Conservation (phyloP, 2,329 filamentous ascomycete genomes). For the Aspergillus sp. region DNA sequence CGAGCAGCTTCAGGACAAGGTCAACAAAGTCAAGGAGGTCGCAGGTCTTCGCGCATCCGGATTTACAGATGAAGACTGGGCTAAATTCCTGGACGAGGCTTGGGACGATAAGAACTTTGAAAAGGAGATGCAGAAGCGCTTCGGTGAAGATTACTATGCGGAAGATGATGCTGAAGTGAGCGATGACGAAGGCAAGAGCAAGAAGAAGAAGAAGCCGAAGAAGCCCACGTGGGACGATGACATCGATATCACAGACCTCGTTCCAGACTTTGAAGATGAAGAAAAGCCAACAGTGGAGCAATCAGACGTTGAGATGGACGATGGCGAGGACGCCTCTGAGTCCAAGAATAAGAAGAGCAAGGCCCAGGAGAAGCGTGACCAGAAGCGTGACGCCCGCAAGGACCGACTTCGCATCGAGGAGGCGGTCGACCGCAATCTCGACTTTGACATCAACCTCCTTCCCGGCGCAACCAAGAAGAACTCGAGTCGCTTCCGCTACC, state of each 20-base stretch:
- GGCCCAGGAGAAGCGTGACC: constrained; percentile 49
- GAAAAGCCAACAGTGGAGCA: constrained; percentile 51
- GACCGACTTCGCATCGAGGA: constrained; percentile 81
- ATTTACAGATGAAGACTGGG: constrained; percentile 74
- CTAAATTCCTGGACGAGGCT: constrained; percentile 75
- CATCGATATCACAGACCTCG: constrained; percentile 89
- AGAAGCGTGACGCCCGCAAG: constrained; percentile 69
- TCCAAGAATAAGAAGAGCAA: constrained; percentile 43
- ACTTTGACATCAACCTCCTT: constrained; percentile 63
- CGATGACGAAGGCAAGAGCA: constrained; percentile 37
- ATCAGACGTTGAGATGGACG: constrained; percentile 50
- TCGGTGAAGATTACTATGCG: constrained; percentile 88
- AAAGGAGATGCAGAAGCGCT: constrained; percentile 78
- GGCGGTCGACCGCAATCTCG: constrained; percentile 75
- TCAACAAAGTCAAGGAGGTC: constrained; percentile 82
- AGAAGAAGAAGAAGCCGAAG: constrained; percentile 64
- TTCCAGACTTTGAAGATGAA: constrained; percentile 79
- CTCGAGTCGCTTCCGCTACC: constrained; percentile 71
- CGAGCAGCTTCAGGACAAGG: constrained; percentile 82
- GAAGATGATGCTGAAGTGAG: constrained; percentile 54
- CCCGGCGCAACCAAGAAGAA: constrained; percentile 50
- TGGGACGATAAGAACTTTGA: constrained; percentile 93
- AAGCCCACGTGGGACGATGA: constrained; percentile 95
- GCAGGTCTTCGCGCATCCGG: constrained; percentile 69
- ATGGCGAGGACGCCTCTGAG: constrained; percentile 30